A percentile compares a stretch with the other conserved stretches of the same genome.
Evolutionary conservation across 345 rosid species (phyloP).

Genomic region (Moricandia arvensis): DNA sequence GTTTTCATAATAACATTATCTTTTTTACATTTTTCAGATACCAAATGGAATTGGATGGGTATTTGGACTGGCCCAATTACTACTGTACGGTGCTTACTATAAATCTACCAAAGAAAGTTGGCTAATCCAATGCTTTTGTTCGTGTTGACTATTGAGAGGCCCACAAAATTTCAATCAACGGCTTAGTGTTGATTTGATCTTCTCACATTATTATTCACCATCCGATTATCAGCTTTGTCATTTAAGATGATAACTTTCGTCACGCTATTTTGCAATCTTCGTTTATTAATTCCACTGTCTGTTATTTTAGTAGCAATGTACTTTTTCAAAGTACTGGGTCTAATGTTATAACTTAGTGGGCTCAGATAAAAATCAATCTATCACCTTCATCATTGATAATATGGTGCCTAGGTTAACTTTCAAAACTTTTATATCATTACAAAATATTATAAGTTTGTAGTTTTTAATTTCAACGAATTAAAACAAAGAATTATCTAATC

Average conservation of each 20-base stretch:
- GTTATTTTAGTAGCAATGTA: neutral
- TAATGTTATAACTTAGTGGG: neutral
- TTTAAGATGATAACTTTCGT: neutral
- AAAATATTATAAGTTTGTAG: too few relatives aligned
- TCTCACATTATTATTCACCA: neutral
- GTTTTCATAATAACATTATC: neutral
- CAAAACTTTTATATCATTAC: too few relatives aligned
- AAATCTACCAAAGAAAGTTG: slow-evolving; percentile 53
- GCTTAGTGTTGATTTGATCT: too few relatives aligned
- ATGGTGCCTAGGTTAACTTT: neutral
- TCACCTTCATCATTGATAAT: neutral
- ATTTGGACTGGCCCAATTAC: slow-evolving; percentile 55
- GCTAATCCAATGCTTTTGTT: slow-evolving; percentile 20
- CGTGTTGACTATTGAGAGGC: too few relatives aligned
- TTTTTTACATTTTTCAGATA: slow-evolving; percentile 32
- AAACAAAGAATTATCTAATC: neutral
- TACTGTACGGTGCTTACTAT: slow-evolving; percentile 59
- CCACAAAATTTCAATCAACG: too few relatives aligned
- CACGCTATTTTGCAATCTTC: neutral
- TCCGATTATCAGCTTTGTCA: neutral
- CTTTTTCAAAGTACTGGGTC: neutral
- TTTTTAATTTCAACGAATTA: neutral
- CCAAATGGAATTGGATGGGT: slow-evolving; percentile 77
- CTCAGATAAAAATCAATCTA: neutral
- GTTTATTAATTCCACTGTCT: neutral